Evolutionary conservation across 306 rosid species (phyloP), one percentile per base, ranked within the genome.

Genomic region (Begonia fuchsioides): DNA sequence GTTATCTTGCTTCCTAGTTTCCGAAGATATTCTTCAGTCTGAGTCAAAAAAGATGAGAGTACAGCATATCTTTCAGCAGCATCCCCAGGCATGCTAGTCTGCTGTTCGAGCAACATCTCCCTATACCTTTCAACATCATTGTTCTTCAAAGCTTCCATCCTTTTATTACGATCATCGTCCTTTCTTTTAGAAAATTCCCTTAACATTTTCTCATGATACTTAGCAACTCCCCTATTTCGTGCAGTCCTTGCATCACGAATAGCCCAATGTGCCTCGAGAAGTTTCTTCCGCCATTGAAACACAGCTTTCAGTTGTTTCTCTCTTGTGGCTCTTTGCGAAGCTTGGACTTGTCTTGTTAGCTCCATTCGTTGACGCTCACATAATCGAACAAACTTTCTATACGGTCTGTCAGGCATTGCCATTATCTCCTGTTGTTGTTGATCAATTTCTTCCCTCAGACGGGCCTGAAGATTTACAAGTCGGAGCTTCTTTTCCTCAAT

Each of bases 371-470:
- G 97, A 47, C 95, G 97, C 76, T 90, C 97, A 55, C 97, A 90
- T 57, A 84, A 61, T 41, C 77, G 76, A 49, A 90, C 95, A 81
- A 90, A 90, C 75, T 84, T 90, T 39, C 95, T 77, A 57, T 90
- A 84, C 49, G 92, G 93, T 75, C 97, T 81, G 41, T 90, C 97
- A 13, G 95, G 90, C 95, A 90, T 90, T 64, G 94, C 87, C 95
- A 90, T 84, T 70, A 90, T 90, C 77, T 90, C 92, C 61, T 90
- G 95, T 67, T 90, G 97, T 32, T 84, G 97, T 60, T 84, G 93
- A 74, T 90, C 95, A 58, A 90, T 79, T 77, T 90, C 97, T 49
- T 81, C 87, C 67, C 95, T 84, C 61, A 90, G 72, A 40, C 95
- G 92, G 14, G 95, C 77, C 77, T 90, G 97, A 53, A 74, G 66